These are phyloP conservation scores for Flaveria robusta DNA, from an alignment of 129 eudicot genomes.

Conservation along the genomic window DNA sequence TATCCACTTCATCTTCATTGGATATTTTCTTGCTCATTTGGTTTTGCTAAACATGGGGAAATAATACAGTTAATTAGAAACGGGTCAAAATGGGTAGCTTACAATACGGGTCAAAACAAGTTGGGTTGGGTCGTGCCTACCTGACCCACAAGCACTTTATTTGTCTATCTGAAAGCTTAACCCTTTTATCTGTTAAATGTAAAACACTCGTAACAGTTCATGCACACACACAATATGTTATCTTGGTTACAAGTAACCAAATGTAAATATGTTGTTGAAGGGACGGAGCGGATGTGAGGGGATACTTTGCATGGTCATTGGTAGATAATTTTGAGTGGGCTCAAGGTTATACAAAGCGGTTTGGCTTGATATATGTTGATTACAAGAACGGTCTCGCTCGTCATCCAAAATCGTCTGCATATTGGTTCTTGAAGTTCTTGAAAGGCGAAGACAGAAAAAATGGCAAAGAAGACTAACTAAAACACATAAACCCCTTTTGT, in stretches of 20 bases:
- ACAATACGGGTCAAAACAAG: background rate
- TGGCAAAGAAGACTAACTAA: constrained; percentile 49
- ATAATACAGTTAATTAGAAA: background rate
- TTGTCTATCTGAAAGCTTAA: background rate
- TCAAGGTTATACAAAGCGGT: constrained; percentile 71
- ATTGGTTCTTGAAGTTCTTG: constrained; percentile 64
- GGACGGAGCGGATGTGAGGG: constrained; percentile 65
- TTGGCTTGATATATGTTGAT: constrained; percentile 68
- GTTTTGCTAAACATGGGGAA: background rate
- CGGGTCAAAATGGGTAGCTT: background rate
- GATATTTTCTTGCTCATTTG: background rate
- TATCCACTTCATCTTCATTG: background rate
- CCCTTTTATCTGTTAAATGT: too few species aligned
- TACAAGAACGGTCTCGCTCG: constrained; percentile 62
- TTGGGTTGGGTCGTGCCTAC: background rate
- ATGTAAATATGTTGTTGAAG: constrained; percentile 35
- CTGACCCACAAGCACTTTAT: background rate
- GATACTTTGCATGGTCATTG: constrained; percentile 88
- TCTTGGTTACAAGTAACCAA: background rate
- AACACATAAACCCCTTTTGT: background rate
- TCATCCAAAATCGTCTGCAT: constrained; percentile 69
- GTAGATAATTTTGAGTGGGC: constrained; percentile 87
- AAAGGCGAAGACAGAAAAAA: constrained; percentile 54
- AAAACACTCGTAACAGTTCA: too few species aligned
- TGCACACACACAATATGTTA: background rate